Percentiles rank a stretch among this genome's conserved stretches.
Conservation (phyloP, 2,329 filamentous ascomycete genomes). For the Colletotrichum navitas region DNA sequence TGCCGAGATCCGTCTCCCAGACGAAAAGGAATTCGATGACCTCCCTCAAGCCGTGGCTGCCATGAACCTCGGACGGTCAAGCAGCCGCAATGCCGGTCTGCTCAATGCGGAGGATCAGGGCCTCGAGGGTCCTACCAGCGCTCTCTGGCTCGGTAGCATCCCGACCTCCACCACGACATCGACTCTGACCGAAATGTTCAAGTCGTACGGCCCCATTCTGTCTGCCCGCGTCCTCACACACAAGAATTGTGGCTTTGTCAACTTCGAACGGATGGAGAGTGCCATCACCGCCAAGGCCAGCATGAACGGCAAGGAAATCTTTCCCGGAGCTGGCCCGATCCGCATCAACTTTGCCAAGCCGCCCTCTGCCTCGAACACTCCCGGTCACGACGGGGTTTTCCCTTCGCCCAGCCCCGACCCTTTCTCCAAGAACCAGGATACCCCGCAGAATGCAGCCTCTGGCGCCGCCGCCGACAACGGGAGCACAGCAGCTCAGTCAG, state of each 20-base stretch:
- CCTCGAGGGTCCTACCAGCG: slow-evolving; percentile 90
- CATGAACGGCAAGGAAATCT: slow-evolving; percentile 97
- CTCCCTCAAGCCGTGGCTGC: slow-evolving; percentile 85
- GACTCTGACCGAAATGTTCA: slow-evolving; percentile 94
- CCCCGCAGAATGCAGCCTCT: slow-evolving; percentile 53
- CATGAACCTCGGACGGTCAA: slow-evolving; percentile 78
- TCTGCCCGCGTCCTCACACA: slow-evolving; percentile 95
- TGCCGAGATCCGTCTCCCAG: slow-evolving; percentile 79
- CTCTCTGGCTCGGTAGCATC: slow-evolving; percentile 97
- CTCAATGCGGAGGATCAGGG: slow-evolving; percentile 82
- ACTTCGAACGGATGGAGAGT: slow-evolving; percentile 92
- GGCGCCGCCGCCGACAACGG: slow-evolving; percentile 54
- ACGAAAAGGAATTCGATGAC: slow-evolving; percentile 83
- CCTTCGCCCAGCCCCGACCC: slow-evolving; percentile 93
- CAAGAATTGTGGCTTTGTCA: slow-evolving; percentile 99
- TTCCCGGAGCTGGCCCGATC: slow-evolving; percentile 94
- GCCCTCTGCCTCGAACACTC: slow-evolving; percentile 88
- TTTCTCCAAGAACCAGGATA: slow-evolving; percentile 71
- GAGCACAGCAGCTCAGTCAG: slow-evolving; percentile 49
- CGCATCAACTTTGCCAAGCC: slow-evolving; percentile 98
- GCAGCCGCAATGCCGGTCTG: slow-evolving; percentile 74
- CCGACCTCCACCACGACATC: slow-evolving; percentile 97
- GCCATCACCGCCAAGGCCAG: slow-evolving; percentile 88
- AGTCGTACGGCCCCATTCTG: slow-evolving; percentile 89
- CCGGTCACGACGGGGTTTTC: slow-evolving; percentile 88